Evolutionary conservation across 1,284 basidiomycete species (phyloP), one percentile per base, ranked within the genome.

Genomic region (Cutaneotrichosporon cyanovorans): DNA sequence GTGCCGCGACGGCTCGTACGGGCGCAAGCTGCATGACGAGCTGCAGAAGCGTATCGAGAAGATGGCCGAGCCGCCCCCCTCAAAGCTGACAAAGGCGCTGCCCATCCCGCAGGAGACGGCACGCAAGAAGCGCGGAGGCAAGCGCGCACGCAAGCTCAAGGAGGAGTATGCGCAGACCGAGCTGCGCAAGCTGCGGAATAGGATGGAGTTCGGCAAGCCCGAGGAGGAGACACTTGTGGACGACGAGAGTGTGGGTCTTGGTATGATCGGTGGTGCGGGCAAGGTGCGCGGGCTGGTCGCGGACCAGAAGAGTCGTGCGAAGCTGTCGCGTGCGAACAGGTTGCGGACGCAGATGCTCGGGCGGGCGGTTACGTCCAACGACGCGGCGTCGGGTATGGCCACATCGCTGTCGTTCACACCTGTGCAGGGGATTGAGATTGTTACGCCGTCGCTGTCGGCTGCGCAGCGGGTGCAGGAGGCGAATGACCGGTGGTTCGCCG

Each of bases 131-230:
- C 79, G 95, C 46, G 95, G 95, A 58, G 95, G 95, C 7, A 88
- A 89, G 73, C 91, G 90, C 10, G 95, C 93, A 2, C 82, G 95
- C 39, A 95, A 95, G 68, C 85, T 90, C 19, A 98, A 98, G 67
- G 95, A 98, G 72, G 87, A 87, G 5, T 91, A 93, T 63, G 92
- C 91, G 4, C 87, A 91, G 73, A 97, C 95, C 3, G 95, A 99
- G 72, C 75, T 98, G 40, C 83, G 89, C 56, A 98, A 98, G 74
- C 76, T 95, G 59, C 91, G 96, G 73, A 99, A 99, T 71, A 81
- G 95, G 39, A 85, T 98, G 83, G 83, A 80, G 55, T 98, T 99
- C 61, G 95, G 95, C 45, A 85, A 93, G 72, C 85, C 84, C 2
- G 95, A 98, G 68, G 85, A 93, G 62, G 95, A 99, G 71, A 85